Evolutionary conservation across 2,329 filamentous ascomycete genomes (phyloP), one percentile per base, ranked within the genome.

Genomic region (Hortaea sp.): DNA sequence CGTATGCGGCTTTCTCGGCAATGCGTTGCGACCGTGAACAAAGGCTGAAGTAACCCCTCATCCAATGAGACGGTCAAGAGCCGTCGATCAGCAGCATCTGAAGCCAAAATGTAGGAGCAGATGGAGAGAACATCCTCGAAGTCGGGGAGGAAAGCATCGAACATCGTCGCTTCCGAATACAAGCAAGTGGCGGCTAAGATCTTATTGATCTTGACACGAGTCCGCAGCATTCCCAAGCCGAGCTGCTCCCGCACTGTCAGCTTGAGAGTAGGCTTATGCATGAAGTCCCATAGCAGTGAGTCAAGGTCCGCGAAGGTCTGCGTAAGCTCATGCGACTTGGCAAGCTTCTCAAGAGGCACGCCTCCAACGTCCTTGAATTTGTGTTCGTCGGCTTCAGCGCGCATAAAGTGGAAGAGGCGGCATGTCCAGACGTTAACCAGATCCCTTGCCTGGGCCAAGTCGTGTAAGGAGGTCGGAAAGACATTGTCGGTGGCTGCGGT

Each of bases 121-220:
- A 58, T 59, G 11, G 53, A 53, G 10, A 61, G 52, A 27, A 62
- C 59, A 28, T 63, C 55, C 29, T 63, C 57, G 42, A 61, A 62
- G 2, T 60, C 57, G 2, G 49, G 39, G 3, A 57, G 32, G 50
- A 51, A 61, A 12, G 45, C 46, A 43, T 63, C 60, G 48, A 54
- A 55, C 38, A 55, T 49, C 20, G 48, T 51, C 5, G 52, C 47
- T 43, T 63, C 59, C 6, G 53, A 43, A 43, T 61, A 61, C 9
- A 60, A 39, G 37, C 52, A 58, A 6, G 53, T 56, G 4, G 58
- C 57, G 5, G 55, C 48, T 3, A 57, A 37, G 29, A 63, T 59
- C 10, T 53, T 47, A 38, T 63, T 58, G 40, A 59, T 54, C 41
- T 61, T 63, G 20, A 55, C 52, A 13, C 57, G 50, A 31, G 46